Evolutionary conservation across 495 filamentous ascomycete genomes (phyloP).

Genomic region (Astrothelium subdiscretum): DNA sequence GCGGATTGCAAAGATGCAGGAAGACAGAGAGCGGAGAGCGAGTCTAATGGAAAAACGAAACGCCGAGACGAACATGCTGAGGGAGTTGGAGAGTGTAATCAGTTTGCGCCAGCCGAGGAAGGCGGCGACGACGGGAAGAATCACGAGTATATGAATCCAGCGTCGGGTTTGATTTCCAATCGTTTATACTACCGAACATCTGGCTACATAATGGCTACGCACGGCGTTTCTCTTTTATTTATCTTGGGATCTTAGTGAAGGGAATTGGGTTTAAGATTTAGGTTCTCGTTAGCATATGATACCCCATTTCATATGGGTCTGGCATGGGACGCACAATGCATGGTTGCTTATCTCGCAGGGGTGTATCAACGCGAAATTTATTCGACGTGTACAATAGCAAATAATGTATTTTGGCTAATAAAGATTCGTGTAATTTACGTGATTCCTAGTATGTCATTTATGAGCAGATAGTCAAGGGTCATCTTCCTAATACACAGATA

Average conservation of each 20-base stretch:
- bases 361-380: neutral
- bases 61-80: slow-evolving; percentile 76
- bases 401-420: neutral
- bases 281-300: neutral
- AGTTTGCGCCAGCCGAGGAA: slow-evolving; percentile 52
- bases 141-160: slow-evolving; percentile 35
- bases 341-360: neutral
- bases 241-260: neutral
- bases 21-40: slow-evolving; percentile 65
- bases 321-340: neutral
- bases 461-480: too few species aligned
- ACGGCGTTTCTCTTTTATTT: neutral
- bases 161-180: neutral
- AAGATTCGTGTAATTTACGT: neutral
- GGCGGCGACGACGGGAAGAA: slow-evolving; percentile 30
- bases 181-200: neutral
- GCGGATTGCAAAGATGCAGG: slow-evolving; percentile 75
- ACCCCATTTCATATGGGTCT: neutral
- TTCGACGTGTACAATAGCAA: neutral
- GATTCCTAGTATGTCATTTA: too few species aligned
- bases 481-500: too few species aligned
- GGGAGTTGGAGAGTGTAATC: slow-evolving; percentile 81
- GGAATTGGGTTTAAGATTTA: neutral
- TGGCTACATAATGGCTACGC: neutral
- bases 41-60: slow-evolving; percentile 57